Evolutionary conservation across 176 grass and related monocot genomes (phyloP).

Genomic region (Alopecurus myosuroides): DNA sequence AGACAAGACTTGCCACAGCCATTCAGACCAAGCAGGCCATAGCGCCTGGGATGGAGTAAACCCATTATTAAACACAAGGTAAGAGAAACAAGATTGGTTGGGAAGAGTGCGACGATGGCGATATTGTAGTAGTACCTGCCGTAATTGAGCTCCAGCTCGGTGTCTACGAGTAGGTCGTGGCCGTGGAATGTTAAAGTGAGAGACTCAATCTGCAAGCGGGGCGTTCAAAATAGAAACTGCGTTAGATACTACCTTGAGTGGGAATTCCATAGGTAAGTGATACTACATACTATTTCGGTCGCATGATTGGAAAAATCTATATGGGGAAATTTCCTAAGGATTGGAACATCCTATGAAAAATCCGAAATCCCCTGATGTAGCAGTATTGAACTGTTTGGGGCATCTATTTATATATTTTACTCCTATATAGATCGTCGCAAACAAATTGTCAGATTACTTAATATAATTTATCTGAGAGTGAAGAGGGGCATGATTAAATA

Average conservation of each 20-base stretch:
- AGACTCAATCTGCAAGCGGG: slow-evolving; percentile 32
- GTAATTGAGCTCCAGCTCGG: slow-evolving; percentile 37
- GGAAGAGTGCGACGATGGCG: background rate
- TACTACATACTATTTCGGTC: background rate
- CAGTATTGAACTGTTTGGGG: background rate
- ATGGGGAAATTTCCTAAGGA: background rate
- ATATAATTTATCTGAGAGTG: background rate
- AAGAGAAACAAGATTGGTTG: background rate
- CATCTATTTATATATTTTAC: background rate
- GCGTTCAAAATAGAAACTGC: background rate
- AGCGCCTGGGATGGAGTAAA: slow-evolving; percentile 48
- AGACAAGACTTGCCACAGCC: slow-evolving; percentile 86
- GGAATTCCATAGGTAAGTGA: background rate
- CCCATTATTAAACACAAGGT: background rate
- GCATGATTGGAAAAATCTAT: background rate
- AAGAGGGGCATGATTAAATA: background rate
- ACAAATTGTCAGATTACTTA: background rate
- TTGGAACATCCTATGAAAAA: background rate
- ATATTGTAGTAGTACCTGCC: slow-evolving; percentile 10
- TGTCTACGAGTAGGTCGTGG: slow-evolving; percentile 39
- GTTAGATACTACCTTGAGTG: background rate
- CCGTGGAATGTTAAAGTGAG: slow-evolving; percentile 45
- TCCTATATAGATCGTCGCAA: background rate
- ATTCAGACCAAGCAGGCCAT: slow-evolving; percentile 83
- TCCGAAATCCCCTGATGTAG: background rate